phyloP scores from a whole-genome alignment of 1,139 yeast genomes.

The Diutina siamensis region DNA sequence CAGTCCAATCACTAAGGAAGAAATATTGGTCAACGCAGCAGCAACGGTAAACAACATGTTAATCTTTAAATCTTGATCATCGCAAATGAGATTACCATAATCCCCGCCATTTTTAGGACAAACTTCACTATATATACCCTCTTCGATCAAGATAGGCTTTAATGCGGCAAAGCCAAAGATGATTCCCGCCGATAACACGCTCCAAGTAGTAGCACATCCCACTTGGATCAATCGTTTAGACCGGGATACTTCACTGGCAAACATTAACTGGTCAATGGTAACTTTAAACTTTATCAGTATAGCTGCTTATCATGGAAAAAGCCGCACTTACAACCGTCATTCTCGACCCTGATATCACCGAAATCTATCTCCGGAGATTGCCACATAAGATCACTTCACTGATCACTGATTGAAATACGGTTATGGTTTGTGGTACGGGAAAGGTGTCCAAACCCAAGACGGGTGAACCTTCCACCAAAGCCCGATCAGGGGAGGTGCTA shows the following conservation, averaged over 20 bases:
- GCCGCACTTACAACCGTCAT: not conserved
- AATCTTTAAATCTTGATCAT: conserved; percentile 31
- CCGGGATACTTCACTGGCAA: not conserved
- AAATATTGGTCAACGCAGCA: conserved; percentile 61
- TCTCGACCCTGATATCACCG: too few species aligned
- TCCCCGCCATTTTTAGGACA: conserved; percentile 7
- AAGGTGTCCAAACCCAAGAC: conserved; percentile 17
- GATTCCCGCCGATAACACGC: conserved; percentile 85
- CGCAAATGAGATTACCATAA: conserved; percentile 20
- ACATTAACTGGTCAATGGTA: not conserved
- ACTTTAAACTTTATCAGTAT: too few species aligned
- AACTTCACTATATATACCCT: conserved; percentile 57
- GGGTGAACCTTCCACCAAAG: conserved; percentile 11
- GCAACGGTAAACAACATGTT: conserved; percentile 37
- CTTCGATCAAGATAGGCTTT: conserved; percentile 65
- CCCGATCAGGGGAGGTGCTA: conserved; percentile 8
- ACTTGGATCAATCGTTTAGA: conserved; percentile 25
- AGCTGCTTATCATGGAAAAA: not conserved
- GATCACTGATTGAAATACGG: too few species aligned
- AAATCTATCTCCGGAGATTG: too few species aligned
- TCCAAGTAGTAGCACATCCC: conserved; percentile 71
- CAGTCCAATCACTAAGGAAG: conserved; percentile 73
- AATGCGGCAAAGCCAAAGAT: conserved; percentile 92
- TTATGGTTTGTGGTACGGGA: too few species aligned
- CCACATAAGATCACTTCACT: too few species aligned